A percentile compares a stretch with the other conserved stretches of the same genome.
phyloP scores from a whole-genome alignment of 352 stramenopile species.

The Globisporangium spinosum region DNA sequence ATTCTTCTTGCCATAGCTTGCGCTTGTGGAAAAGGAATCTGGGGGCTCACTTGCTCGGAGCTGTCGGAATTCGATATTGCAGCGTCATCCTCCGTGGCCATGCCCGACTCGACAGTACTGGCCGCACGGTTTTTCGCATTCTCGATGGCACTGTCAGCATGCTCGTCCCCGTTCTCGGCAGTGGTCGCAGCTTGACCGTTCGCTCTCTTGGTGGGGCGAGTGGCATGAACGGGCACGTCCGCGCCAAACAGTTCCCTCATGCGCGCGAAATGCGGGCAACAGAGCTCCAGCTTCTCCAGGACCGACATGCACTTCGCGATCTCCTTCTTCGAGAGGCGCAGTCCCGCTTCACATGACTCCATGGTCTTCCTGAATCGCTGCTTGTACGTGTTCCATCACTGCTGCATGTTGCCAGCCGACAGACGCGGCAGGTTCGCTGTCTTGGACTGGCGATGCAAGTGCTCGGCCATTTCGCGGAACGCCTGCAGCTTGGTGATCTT shows the following conservation, averaged over 20 bases:
- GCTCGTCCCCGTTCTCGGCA: neutral
- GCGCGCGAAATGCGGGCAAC: slow-evolving; percentile 11
- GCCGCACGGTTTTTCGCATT: neutral
- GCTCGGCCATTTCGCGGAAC: slow-evolving; percentile 5
- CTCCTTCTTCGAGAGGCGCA: slow-evolving; percentile 8
- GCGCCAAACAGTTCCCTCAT: slow-evolving; percentile 20
- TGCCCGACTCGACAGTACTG: neutral
- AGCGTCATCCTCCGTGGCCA: neutral
- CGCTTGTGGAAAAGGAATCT: neutral
- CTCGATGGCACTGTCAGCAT: neutral
- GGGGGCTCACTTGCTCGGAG: neutral
- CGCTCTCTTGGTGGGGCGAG: neutral
- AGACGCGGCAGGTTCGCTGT: slow-evolving; percentile 5
- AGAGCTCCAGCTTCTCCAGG: slow-evolving; percentile 12
- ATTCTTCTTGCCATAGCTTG: neutral
- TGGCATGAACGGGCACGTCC: neutral
- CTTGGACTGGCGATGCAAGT: slow-evolving; percentile 2
- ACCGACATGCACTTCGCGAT: slow-evolving; percentile 10
- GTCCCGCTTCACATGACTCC: neutral
- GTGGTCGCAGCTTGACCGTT: neutral
- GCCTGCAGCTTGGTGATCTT: slow-evolving; percentile 11
- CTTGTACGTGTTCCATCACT: slow-evolving; percentile 19
- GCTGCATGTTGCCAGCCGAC: slow-evolving; percentile 5
- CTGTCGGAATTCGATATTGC: neutral
- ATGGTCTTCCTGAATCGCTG: slow-evolving; percentile 13